These are phyloP conservation scores for Rhizophlyctis rosea DNA, from an alignment of 192 early-diverging fungal species.

Conservation along the genomic window DNA sequence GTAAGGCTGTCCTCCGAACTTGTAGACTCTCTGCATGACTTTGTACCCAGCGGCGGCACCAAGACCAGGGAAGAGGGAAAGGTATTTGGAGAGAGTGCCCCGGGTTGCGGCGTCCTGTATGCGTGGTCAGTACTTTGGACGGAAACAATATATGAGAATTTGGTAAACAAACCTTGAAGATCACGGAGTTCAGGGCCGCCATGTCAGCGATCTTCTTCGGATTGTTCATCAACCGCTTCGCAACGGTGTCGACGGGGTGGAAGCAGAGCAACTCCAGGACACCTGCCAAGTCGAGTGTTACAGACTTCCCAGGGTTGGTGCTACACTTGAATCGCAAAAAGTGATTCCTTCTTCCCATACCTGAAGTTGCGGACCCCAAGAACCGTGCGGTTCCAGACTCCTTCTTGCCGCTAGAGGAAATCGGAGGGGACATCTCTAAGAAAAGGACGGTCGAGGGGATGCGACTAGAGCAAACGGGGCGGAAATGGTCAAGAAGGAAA, in stretches of 20 bases:
- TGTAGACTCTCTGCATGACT: constrained; percentile 95
- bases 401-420: constrained; percentile 28
- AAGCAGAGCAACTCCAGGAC: constrained; percentile 93
- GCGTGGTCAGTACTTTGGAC: neutral
- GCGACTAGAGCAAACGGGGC: too few species aligned
- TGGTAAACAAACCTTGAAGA: constrained; percentile 76
- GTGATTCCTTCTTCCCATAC: too few species aligned
- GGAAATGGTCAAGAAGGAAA: too few species aligned
- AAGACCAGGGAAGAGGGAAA: constrained; percentile 94
- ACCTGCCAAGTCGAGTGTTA: too few species aligned
- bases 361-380: constrained; percentile 80
- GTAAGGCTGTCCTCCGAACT: constrained; percentile 97
- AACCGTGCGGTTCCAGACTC: constrained; percentile 89
- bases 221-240: constrained; percentile 96
- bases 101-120: constrained; percentile 69
- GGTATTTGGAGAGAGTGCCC: constrained; percentile 76
- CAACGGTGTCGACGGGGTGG: constrained; percentile 98
- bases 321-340: too few species aligned
- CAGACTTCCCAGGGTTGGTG: too few species aligned
- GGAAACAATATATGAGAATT: neutral
- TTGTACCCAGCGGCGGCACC: constrained; percentile 99
- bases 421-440: constrained; percentile 30
- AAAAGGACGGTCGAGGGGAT: too few species aligned
- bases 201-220: constrained; percentile 71
- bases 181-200: constrained; percentile 72